Evolutionary conservation across 768 basidiomycete genomes (phyloP).

Genomic region (Naganishia antarctica): DNA sequence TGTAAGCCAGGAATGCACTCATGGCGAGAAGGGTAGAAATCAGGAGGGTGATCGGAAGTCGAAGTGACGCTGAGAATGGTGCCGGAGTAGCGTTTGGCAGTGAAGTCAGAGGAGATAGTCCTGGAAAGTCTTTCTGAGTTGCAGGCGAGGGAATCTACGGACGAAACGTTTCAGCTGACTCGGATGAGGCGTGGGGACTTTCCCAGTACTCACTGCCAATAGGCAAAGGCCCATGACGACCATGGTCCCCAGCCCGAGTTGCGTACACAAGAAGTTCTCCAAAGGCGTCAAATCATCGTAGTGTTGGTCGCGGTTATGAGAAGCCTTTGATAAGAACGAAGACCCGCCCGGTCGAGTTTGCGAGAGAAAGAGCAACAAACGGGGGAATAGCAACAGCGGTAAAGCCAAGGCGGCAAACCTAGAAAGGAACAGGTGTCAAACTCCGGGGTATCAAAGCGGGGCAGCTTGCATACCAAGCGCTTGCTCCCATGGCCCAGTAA

Average conservation of each 20-base stretch:
- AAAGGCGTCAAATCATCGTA: conserved; percentile 44
- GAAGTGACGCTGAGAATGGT: conserved; percentile 33
- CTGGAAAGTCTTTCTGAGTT: conserved; percentile 11
- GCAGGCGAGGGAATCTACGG: conserved; percentile 20
- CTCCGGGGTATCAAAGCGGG: too few species aligned
- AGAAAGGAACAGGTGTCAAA: not conserved
- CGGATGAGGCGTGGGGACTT: too few species aligned
- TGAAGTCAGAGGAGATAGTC: conserved; percentile 20
- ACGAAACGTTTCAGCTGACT: too few species aligned
- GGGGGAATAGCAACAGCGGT: conserved; percentile 46
- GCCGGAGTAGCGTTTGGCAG: conserved; percentile 35
- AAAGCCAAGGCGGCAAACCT: conserved; percentile 43
- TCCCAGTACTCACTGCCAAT: not conserved
- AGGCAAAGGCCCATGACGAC: conserved; percentile 24
- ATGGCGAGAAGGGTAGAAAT: conserved; percentile 36
- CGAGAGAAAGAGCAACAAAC: conserved; percentile 47
- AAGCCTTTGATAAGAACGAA: conserved; percentile 17
- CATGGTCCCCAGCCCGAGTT: conserved; percentile 26
- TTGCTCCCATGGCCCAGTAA: conserved; percentile 39
- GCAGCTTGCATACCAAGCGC: conserved; percentile 38
- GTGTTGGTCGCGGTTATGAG: conserved; percentile 33
- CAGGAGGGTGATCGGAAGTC: conserved; percentile 37
- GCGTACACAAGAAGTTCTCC: conserved; percentile 39
- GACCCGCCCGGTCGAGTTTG: conserved; percentile 31
- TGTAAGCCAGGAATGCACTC: conserved; percentile 33